Percentiles rank a stretch among this genome's conserved stretches.
These are phyloP conservation scores for Coffea eugenioides DNA, from an alignment of 257 asterid species.

Conservation along the genomic window DNA sequence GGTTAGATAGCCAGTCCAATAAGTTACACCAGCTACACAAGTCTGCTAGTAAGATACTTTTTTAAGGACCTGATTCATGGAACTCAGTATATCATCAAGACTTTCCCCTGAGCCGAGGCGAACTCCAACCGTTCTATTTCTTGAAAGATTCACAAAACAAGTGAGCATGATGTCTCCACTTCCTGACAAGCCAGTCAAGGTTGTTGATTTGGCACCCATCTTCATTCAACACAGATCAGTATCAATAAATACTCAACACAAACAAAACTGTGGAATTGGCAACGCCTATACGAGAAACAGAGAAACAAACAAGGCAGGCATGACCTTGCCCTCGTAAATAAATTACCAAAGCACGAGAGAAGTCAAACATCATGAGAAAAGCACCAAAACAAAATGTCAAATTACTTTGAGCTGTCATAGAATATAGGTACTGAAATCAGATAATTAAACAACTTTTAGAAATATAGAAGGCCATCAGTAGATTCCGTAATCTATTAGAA, in stretches of 20 bases:
- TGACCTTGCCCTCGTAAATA: neutral
- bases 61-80: slow-evolving; percentile 74
- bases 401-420: neutral
- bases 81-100: slow-evolving; percentile 75
- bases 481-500: neutral
- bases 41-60: neutral
- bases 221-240: slow-evolving; percentile 34
- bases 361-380: neutral
- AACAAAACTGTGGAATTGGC: neutral
- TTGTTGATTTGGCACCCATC: slow-evolving; percentile 95
- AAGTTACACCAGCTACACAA: neutral
- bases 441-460: neutral
- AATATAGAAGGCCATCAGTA: neutral
- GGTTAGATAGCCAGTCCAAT: slow-evolving; percentile 9
- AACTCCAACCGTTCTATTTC: slow-evolving; percentile 93
- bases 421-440: neutral
- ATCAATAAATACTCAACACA: slow-evolving; percentile 12
- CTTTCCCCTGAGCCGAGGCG: slow-evolving; percentile 97
- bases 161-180: slow-evolving; percentile 96
- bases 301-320: neutral
- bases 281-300: neutral
- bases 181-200: slow-evolving; percentile 85
- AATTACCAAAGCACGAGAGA: neutral
- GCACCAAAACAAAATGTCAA: neutral
- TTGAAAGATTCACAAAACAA: slow-evolving; percentile 86